Evolutionary conservation across 495 filamentous ascomycete genomes (phyloP).

Genomic region (Penicillium nucicola): DNA sequence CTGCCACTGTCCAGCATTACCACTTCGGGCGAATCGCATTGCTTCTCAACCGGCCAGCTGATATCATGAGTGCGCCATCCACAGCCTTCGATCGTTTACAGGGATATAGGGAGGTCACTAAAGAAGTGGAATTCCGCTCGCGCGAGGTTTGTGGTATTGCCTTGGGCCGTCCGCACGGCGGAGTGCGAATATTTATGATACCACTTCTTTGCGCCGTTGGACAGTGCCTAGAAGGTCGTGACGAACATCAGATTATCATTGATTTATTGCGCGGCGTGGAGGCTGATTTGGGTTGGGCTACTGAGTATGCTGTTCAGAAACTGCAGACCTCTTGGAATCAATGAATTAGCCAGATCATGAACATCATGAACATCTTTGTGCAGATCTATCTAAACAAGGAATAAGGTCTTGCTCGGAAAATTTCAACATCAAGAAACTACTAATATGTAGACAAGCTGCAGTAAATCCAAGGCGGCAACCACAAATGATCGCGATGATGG

Average conservation of each 20-base stretch:
- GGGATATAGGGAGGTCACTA: conserved; percentile 40
- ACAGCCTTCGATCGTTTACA: conserved; percentile 42
- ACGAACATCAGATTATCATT: conserved; percentile 35
- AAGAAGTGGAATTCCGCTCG: conserved; percentile 41
- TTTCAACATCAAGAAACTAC: too few species aligned
- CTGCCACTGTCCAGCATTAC: conserved; percentile 40
- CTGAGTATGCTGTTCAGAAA: conserved; percentile 29
- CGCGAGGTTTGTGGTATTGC: conserved; percentile 40
- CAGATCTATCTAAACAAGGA: too few species aligned
- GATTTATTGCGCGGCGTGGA: conserved; percentile 36
- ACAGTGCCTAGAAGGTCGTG: conserved; percentile 33
- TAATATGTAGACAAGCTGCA: too few species aligned
- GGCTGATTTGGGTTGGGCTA: conserved; percentile 40
- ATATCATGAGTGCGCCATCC: conserved; percentile 31
- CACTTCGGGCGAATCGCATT: conserved; percentile 41
- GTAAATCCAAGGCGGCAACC: too few species aligned
- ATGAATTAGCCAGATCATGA: background rate
- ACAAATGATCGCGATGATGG: too few species aligned
- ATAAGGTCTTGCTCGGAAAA: too few species aligned
- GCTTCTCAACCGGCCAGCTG: conserved; percentile 34
- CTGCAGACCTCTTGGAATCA: conserved; percentile 33
- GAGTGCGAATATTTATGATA: conserved; percentile 35
- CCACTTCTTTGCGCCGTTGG: conserved; percentile 39
- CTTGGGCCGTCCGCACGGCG: conserved; percentile 33
- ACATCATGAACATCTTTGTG: too few species aligned